These are phyloP conservation scores for Pholiota microspora DNA, from an alignment of 768 basidiomycete species.

Conservation along the genomic window DNA sequence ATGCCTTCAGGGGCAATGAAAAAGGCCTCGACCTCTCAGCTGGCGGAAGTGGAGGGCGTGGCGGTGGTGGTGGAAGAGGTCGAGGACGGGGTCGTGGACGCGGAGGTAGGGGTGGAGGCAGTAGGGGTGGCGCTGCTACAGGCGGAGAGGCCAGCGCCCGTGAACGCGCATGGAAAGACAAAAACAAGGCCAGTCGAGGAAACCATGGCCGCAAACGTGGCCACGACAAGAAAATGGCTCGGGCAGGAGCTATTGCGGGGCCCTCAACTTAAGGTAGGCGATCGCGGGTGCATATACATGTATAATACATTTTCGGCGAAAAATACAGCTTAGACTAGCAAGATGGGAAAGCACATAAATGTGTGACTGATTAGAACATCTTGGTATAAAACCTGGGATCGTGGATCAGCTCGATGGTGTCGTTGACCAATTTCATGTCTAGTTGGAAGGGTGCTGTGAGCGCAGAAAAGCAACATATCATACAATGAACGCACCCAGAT, in stretches of 20 bases:
- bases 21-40: conserved; percentile 21
- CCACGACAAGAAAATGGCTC: conserved; percentile 87
- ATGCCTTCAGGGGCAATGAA: conserved; percentile 72
- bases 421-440: conserved; percentile 64
- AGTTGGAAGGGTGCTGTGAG: not conserved
- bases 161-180: conserved; percentile 73
- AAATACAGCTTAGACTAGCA: not conserved
- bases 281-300: not conserved
- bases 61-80: conserved; percentile 21
- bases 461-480: not conserved
- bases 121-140: conserved; percentile 39
- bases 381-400: conserved; percentile 50
- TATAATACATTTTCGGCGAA: not conserved
- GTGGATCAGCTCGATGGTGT: conserved; percentile 59
- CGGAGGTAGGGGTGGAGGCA: conserved; percentile 32
- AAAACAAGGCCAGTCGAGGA: conserved; percentile 67
- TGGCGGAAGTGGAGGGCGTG: conserved; percentile 12
- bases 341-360: not conserved
- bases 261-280: conserved; percentile 9
- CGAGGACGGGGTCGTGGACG: conserved; percentile 20
- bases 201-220: conserved; percentile 82
- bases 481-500: conserved; percentile 51
- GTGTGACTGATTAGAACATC: conserved; percentile 34
- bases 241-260: conserved; percentile 44
- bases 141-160: conserved; percentile 41